phyloP scores from a whole-genome alignment of 1,284 basidiomycete genomes.

The Microbotryomycetes sp. region DNA sequence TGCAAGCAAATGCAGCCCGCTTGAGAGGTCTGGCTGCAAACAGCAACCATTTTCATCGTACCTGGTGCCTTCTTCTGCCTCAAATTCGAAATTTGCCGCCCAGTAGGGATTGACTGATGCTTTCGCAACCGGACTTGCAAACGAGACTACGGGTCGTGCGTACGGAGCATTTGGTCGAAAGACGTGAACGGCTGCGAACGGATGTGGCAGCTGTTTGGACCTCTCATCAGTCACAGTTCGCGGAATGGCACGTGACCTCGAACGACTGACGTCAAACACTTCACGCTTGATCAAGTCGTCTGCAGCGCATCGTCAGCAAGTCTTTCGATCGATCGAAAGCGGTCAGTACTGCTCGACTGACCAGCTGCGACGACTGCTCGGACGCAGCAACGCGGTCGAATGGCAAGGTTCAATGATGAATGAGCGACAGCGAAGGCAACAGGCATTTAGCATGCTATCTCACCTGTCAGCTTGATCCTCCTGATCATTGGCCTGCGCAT shows the following conservation, averaged over 20 bases:
- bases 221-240: neutral
- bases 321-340: neutral
- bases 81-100: conserved; percentile 84
- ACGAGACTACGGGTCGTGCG: neutral
- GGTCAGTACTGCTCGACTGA: neutral
- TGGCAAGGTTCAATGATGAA: too few species aligned
- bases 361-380: neutral
- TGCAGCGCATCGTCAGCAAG: neutral
- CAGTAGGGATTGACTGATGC: conserved; percentile 77
- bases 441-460: too few species aligned
- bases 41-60: neutral
- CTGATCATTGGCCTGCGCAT: neutral
- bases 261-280: conserved; percentile 11
- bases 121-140: neutral
- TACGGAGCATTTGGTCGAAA: neutral
- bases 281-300: conserved; percentile 32
- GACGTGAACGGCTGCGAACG: conserved; percentile 8
- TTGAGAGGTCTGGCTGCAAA: too few species aligned
- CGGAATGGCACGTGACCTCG: neutral
- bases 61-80: conserved; percentile 57
- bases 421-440: too few species aligned
- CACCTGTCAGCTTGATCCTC: neutral
- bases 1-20: conserved; percentile 41
- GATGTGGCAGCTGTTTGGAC: conserved; percentile 7
- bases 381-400: too few species aligned